These are phyloP conservation scores for Pichia rugopelliculosa DNA, from an alignment of 805 yeast genomes.

Conservation along the genomic window DNA sequence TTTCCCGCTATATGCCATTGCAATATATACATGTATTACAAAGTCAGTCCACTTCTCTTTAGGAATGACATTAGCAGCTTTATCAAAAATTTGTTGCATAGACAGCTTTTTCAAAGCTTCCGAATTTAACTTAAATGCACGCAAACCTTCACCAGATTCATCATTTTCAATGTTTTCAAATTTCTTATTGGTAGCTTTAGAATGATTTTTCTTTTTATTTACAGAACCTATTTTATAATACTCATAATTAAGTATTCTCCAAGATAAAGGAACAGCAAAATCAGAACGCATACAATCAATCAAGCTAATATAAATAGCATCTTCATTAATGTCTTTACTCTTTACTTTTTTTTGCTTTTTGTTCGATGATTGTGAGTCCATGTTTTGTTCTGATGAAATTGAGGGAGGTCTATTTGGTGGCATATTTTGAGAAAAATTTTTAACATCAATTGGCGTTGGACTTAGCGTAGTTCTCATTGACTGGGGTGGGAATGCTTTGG, in stretches of 20 bases:
- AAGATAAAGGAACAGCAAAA: conserved; percentile 40
- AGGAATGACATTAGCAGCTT: conserved; percentile 52
- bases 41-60: conserved; percentile 57
- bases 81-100: conserved; percentile 56
- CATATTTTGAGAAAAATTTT: conserved; percentile 20
- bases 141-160: conserved; percentile 38
- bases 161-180: conserved; percentile 16
- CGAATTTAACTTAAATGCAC: conserved; percentile 43
- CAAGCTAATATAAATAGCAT: conserved; percentile 21
- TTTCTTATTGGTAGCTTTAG: background rate
- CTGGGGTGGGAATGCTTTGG: conserved; percentile 33
- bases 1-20: conserved; percentile 61
- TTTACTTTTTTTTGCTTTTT: conserved; percentile 12
- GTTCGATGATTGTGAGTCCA: background rate
- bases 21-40: conserved; percentile 51
- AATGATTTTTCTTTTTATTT: conserved; percentile 1
- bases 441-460: conserved; percentile 13
- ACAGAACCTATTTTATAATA: conserved; percentile 36
- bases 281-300: conserved; percentile 27
- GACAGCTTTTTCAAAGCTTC: conserved; percentile 49
- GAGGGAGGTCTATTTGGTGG: conserved; percentile 6
- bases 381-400: background rate
- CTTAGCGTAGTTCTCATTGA: conserved; percentile 26
- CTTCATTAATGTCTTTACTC: conserved; percentile 3
- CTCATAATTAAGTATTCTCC: conserved; percentile 49